These are phyloP conservation scores for Raffaelea ambrosiae DNA, from an alignment of 2,329 filamentous ascomycete genomes.

Conservation along the genomic window DNA sequence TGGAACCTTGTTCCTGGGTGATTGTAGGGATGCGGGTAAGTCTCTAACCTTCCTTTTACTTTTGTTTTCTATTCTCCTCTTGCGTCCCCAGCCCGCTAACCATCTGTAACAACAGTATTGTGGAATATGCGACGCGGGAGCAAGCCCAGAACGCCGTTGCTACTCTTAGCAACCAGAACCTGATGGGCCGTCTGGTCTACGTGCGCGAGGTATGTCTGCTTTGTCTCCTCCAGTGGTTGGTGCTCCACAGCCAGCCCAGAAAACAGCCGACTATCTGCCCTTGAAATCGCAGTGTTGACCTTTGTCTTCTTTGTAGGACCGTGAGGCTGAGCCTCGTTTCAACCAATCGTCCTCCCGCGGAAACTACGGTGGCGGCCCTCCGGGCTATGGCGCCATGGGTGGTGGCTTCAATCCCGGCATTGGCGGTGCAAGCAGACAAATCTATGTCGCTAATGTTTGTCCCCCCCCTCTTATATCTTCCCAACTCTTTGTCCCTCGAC, in stretches of 20 bases:
- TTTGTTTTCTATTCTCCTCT: not conserved
- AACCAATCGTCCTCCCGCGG: slow-evolving; percentile 64
- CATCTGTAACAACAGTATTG: slow-evolving; percentile 66
- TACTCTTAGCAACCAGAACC: slow-evolving; percentile 96
- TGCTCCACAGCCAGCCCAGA: too few species aligned
- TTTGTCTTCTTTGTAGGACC: slow-evolving; percentile 74
- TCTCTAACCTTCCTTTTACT: slow-evolving; percentile 17
- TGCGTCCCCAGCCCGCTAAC: slow-evolving; percentile 4
- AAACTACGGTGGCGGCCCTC: slow-evolving; percentile 26
- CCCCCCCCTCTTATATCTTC: slow-evolving; percentile 21
- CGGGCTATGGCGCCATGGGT: slow-evolving; percentile 31
- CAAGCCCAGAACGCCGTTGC: slow-evolving; percentile 97
- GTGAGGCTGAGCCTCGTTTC: slow-evolving; percentile 95
- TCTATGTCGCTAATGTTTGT: slow-evolving; percentile 98
- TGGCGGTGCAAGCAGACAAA: slow-evolving; percentile 64
- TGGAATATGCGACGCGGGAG: slow-evolving; percentile 99
- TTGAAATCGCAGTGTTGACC: too few species aligned
- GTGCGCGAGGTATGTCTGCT: slow-evolving; percentile 75
- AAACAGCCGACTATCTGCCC: too few species aligned
- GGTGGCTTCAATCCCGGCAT: slow-evolving; percentile 51
- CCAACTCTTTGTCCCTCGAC: not conserved
- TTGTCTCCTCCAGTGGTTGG: not conserved
- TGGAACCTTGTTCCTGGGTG: slow-evolving; percentile 77
- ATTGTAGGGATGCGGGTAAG: slow-evolving; percentile 99
- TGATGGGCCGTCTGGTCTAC: slow-evolving; percentile 98